phyloP scores from a whole-genome alignment of 257 asterid species.

The Thymus quinquecostatus region DNA sequence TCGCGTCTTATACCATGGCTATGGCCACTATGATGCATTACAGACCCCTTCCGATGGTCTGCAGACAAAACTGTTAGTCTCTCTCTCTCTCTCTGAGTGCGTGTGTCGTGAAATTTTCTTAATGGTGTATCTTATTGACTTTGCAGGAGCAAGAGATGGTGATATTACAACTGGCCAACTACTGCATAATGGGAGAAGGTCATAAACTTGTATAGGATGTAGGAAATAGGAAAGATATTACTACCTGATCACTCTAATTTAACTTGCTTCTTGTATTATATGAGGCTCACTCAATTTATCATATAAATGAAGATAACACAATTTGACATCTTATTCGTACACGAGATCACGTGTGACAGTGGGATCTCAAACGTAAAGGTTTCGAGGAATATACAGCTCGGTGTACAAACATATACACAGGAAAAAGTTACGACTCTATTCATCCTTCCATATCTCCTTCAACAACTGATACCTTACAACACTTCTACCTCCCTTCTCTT shows the following conservation, averaged over 20 bases:
- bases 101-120: background rate
- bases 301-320: conserved; percentile 16
- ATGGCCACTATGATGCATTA: conserved; percentile 73
- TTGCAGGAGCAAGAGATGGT: conserved; percentile 44
- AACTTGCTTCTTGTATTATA: conserved; percentile 17
- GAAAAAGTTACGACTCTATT: background rate
- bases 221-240: conserved; percentile 10
- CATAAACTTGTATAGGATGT: background rate
- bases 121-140: background rate
- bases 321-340: conserved; percentile 16
- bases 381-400: conserved; percentile 17
- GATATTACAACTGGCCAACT: conserved; percentile 1
- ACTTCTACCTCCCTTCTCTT: conserved; percentile 56
- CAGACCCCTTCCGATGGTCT: conserved; percentile 38
- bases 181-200: conserved; percentile 4
- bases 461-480: conserved; percentile 72
- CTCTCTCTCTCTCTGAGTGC: background rate
- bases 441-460: conserved; percentile 61
- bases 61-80: conserved; percentile 43
- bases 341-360: background rate
- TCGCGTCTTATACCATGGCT: conserved; percentile 68
- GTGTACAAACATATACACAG: conserved; percentile 20
- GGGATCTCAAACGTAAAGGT: conserved; percentile 14
- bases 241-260: conserved; percentile 15
- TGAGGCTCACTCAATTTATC: conserved; percentile 16